A percentile compares a stretch with the other conserved stretches of the same genome.
Evolutionary conservation across 2,329 filamentous ascomycete genomes (phyloP).

Genomic region (Curvularia spicifera): DNA sequence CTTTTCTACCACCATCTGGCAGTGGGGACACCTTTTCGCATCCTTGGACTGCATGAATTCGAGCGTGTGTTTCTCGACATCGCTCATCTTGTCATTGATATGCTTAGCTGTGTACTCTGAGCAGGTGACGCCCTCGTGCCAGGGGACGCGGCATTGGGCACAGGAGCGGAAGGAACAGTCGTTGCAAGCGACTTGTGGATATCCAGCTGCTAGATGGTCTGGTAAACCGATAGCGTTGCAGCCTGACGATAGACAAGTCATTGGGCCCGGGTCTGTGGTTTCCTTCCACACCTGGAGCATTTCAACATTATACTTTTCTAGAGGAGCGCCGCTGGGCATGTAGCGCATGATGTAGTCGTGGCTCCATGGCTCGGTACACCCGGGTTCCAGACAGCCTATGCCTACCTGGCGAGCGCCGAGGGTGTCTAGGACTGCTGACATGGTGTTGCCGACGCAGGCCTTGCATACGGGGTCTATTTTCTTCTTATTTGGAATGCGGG

Average conservation of each 20-base stretch:
- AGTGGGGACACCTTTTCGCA: constrained; percentile 41
- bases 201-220: constrained; percentile 28
- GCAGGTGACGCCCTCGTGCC: constrained; percentile 36
- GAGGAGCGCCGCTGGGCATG: constrained; percentile 19
- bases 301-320: constrained; percentile 37
- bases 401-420: constrained; percentile 28
- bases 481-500: constrained; percentile 25
- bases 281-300: constrained; percentile 33
- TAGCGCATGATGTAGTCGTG: constrained; percentile 28
- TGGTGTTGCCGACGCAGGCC: constrained; percentile 30
- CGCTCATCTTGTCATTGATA: constrained; percentile 31
- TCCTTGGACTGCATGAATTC: constrained; percentile 33
- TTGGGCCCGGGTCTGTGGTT: constrained; percentile 9
- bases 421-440: constrained; percentile 32
- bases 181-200: constrained; percentile 34
- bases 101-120: constrained; percentile 26
- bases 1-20: constrained; percentile 40
- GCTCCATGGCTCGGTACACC: constrained; percentile 30
- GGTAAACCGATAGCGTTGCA: constrained; percentile 27
- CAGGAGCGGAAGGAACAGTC: constrained; percentile 30
- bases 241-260: constrained; percentile 24
- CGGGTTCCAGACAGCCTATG: constrained; percentile 33
- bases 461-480: constrained; percentile 37
- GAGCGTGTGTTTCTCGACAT: constrained; percentile 31
- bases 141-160: constrained; percentile 30